Evolutionary conservation across 257 asterid species (phyloP), one percentile per base, ranked within the genome.

Genomic region (Nemophila menziesii): DNA sequence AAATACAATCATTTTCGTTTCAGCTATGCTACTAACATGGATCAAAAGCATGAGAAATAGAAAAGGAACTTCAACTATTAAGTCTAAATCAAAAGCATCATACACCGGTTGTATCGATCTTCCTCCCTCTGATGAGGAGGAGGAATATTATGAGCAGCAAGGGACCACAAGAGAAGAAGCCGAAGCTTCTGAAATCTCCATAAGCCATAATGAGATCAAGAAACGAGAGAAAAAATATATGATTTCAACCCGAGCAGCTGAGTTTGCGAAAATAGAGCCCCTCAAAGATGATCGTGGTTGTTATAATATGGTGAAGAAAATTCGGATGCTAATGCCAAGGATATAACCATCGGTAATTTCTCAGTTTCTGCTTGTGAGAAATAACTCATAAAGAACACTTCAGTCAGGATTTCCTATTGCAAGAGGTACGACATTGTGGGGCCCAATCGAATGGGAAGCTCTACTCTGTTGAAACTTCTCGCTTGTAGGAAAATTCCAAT

Each of bases 111-210:
- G 22, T 14, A 36, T 48, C 15, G 57, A 61, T 54, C 67, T 61
- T 16, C 67, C 67, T 42, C 62, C 67, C 5, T 54, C 61, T 16
- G 61, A 54, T 43, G 67, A 52, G 54, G 54, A 39, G 67, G 54
- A n/a, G n/a, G n/a, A n/a, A n/a, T n/a, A n/a, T n/a, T n/a, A n/a
- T n/a, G n/a, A n/a, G n/a, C n/a, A n/a, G 16, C 18, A 46, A 15
- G 21, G 47, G 19, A 48, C 51, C 43, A 38, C 57, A 52, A 61
- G n/a, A n/a, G n/a, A n/a, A n/a, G n/a, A n/a, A n/a, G n/a, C n/a
- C n/a, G n/a, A n/a, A n/a, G n/a, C n/a, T n/a, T n/a, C n/a, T n/a
- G n/a, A n/a, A n/a, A n/a, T n/a, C n/a, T n/a, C n/a, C n/a, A n/a
- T n/a, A n/a, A n/a, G n/a, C n/a, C n/a, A n/a, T n/a, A n/a, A n/a